Conservation (phyloP, 192 early-diverging fungal species). For the Pilaira anomala region DNA sequence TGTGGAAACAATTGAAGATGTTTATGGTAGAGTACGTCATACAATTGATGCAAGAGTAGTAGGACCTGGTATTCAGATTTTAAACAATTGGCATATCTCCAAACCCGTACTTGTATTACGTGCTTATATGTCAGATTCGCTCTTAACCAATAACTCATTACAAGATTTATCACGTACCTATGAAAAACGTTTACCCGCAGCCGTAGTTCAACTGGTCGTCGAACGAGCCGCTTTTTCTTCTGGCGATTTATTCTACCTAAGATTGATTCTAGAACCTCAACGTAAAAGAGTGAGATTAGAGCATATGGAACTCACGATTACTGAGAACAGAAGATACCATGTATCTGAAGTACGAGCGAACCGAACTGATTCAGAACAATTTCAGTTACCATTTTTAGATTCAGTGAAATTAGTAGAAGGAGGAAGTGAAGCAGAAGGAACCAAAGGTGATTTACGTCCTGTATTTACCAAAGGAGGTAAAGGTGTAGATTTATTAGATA, state of each 20-base stretch:
- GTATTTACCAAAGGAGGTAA: constrained; percentile 14
- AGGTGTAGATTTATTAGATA: constrained; percentile 19
- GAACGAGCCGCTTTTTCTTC: constrained; percentile 24
- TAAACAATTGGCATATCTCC: constrained; percentile 13
- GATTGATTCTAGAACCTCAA: constrained; percentile 21
- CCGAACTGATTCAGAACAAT: constrained; percentile 13
- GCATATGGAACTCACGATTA: constrained; percentile 16
- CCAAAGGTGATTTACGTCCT: neutral
- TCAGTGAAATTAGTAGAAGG: constrained; percentile 8
- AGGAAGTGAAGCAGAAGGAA: neutral
- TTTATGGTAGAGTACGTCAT: constrained; percentile 22
- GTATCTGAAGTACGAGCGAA: constrained; percentile 19
- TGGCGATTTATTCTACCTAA: constrained; percentile 22
- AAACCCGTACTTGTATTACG: constrained; percentile 31
- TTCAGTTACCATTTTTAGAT: constrained; percentile 7
- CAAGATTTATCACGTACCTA: constrained; percentile 30
- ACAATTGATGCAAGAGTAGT: constrained; percentile 16
- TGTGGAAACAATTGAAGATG: constrained; percentile 29
- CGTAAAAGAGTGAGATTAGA: constrained; percentile 21
- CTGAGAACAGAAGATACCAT: constrained; percentile 20
- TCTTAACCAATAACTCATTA: constrained; percentile 20
- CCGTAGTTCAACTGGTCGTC: constrained; percentile 13
- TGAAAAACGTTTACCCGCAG: constrained; percentile 17
- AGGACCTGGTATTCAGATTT: constrained; percentile 4
- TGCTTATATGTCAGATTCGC: constrained; percentile 24